Evolutionary conservation across 1,284 basidiomycete species (phyloP).

Genomic region (Thelephora terrestris): DNA sequence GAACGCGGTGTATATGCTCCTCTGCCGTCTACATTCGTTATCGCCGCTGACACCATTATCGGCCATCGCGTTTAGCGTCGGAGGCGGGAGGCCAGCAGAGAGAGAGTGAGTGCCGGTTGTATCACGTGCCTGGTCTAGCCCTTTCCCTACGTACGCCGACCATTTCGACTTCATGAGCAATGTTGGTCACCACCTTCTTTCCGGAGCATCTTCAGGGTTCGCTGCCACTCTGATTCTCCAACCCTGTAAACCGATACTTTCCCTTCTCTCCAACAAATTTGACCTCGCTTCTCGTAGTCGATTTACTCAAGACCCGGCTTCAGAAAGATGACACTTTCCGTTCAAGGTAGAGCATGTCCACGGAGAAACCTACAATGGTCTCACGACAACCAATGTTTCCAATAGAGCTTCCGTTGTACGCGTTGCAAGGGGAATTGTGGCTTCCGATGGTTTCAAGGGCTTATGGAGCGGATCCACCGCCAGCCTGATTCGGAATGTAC

Average conservation of each 20-base stretch:
- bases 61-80: background rate
- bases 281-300: slow-evolving; percentile 40
- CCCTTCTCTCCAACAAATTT: background rate
- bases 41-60: background rate
- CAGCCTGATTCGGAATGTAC: slow-evolving; percentile 82
- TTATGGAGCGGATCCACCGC: slow-evolving; percentile 84
- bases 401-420: slow-evolving; percentile 35
- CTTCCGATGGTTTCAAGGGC: slow-evolving; percentile 51
- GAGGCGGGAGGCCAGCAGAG: background rate
- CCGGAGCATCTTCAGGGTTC: slow-evolving; percentile 68
- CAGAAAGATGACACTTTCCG: slow-evolving; percentile 55
- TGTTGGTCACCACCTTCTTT: slow-evolving; percentile 64
- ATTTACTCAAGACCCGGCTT: slow-evolving; percentile 80
- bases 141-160: background rate
- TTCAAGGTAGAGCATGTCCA: slow-evolving; percentile 4
- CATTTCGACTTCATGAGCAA: slow-evolving; percentile 39
- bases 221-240: slow-evolving; percentile 68
- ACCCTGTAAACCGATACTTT: slow-evolving; percentile 43
- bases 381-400: background rate
- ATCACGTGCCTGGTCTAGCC: background rate
- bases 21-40: background rate
- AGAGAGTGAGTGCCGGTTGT: background rate
- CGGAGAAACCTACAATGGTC: slow-evolving; percentile 1
- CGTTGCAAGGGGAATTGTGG: slow-evolving; percentile 50
- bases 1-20: slow-evolving; percentile 17